These are phyloP conservation scores for Pythium aristosporum DNA, from an alignment of 352 stramenopile genomes.

Conservation along the genomic window DNA sequence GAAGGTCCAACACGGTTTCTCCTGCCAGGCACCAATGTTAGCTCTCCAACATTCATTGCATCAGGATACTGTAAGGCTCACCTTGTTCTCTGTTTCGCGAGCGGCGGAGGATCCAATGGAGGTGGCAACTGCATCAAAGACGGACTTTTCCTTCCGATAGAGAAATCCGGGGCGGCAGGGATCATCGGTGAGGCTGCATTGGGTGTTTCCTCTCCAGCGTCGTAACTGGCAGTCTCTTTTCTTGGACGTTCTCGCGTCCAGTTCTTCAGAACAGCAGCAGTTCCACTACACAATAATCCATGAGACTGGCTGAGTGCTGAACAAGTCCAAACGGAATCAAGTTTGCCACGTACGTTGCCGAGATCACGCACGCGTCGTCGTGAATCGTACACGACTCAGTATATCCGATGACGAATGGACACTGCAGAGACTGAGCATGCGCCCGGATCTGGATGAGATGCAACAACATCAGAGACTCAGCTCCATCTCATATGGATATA, in stretches of 20 bases:
- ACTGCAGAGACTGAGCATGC: constrained; percentile 95
- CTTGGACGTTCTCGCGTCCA: constrained; percentile 38
- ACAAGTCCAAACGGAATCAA: neutral
- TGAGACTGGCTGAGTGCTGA: neutral
- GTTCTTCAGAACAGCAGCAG: constrained; percentile 78
- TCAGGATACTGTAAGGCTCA: neutral
- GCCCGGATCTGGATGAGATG: constrained; percentile 79
- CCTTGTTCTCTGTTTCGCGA: constrained; percentile 20
- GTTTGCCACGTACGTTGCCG: constrained; percentile 77
- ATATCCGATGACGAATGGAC: constrained; percentile 96
- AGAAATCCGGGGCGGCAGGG: constrained; percentile 34
- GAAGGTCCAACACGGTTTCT: constrained; percentile 48
- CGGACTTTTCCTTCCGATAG: constrained; percentile 43
- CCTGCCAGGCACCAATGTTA: constrained; percentile 18
- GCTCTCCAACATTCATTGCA: neutral
- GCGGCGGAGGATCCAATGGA: constrained; percentile 19
- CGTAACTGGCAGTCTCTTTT: constrained; percentile 44
- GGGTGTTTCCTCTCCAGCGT: constrained; percentile 38
- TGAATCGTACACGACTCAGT: constrained; percentile 96
- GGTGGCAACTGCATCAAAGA: constrained; percentile 37
- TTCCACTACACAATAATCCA: constrained; percentile 41
- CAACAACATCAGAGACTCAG: neutral
- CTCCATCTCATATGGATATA: neutral
- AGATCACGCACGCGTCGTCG: constrained; percentile 97
- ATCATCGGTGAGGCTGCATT: constrained; percentile 36